Evolutionary conservation across 805 yeast species (phyloP).

Genomic region (Isabelozyma pseudorhagii): DNA sequence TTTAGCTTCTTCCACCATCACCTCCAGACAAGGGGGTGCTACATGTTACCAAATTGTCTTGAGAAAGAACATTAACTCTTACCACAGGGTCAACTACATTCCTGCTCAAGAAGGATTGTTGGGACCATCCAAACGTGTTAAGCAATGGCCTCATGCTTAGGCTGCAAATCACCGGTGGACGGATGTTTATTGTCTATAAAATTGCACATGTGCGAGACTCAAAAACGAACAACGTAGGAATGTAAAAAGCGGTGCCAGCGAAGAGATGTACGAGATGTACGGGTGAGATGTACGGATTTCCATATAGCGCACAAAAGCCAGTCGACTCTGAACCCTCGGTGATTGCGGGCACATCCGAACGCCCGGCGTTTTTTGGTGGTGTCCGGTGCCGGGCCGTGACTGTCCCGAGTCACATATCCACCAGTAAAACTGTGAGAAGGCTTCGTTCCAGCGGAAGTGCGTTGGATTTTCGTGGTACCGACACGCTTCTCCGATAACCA

Average conservation of each 20-base stretch:
- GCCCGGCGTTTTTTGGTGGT: background rate
- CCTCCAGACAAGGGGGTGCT: slow-evolving; percentile 91
- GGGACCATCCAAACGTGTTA: slow-evolving; percentile 41
- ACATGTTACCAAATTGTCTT: slow-evolving; percentile 87
- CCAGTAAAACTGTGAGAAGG: background rate
- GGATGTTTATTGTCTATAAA: too few relatives aligned
- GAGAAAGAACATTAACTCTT: slow-evolving; percentile 84
- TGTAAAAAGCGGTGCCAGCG: too few relatives aligned
- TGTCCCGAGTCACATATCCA: background rate
- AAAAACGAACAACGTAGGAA: too few relatives aligned
- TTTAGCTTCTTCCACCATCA: slow-evolving; percentile 76
- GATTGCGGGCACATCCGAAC: slow-evolving; percentile 1
- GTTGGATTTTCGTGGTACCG: background rate
- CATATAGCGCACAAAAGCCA: too few relatives aligned
- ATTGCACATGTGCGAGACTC: too few relatives aligned
- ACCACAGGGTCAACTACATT: slow-evolving; percentile 78
- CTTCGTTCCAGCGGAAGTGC: background rate
- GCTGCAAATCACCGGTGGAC: too few relatives aligned
- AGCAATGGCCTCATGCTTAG: background rate
- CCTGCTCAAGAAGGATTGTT: slow-evolving; percentile 75
- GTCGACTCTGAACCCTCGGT: background rate
- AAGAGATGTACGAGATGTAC: too few relatives aligned
- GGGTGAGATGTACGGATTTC: too few relatives aligned
- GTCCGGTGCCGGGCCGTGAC: background rate
- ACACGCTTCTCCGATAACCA: background rate